Base-by-base conservation (phyloP, 345 rosid species). In the Anastatica hierochuntica region DNA sequence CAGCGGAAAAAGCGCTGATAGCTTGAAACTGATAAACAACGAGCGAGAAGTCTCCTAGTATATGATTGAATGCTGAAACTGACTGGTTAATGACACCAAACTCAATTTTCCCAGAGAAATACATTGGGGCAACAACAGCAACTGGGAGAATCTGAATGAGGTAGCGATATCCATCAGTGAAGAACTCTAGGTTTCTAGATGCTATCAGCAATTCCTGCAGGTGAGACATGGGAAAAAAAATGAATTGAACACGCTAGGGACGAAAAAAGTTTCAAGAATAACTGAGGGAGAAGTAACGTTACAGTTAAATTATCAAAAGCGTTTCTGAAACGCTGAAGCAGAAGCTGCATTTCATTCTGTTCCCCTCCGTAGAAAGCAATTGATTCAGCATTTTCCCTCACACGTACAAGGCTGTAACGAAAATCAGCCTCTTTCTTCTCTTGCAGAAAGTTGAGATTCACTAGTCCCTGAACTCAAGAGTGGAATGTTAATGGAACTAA, bases 401-500 rank as follows among this genome's bases (percentile, higher is more conserved):
- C 92, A 18, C 98, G 85, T 21, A 86, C 96, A 61, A 90, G 95
- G 34, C 96, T 95, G 63, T 87, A 90, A 53, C 96, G 96, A 58
- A 90, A 90, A 73, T 87, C 96, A 16, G 98, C 96, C 67, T 84
- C 98, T 74, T 84, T 90, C 75, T 87, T 90, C 84, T 90, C 98
- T 81, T 87, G 98, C 62, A 90, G 71, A 75, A 90, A 86, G 75
- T 90, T 90, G 58, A 90, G 83, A 69, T 71, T 58, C 60, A 79
- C 98, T 69, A 90, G 77, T 26, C 80, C 95, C 97, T 90, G 74
- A 68, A 77, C 54, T 24, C 24, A 33, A 15, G 21, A 68, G 54
- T n/a, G 31, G 33, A 65, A 61, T 13, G 33, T 39, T 44, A 54
- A 30, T 12, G 33, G 21, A 44, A 54, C 23, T 26, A 45, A 12